Percentiles rank a stretch among this genome's conserved stretches.
phyloP scores from a whole-genome alignment of 176 grass and related monocot species.

The Bothriochloa decipiens region DNA sequence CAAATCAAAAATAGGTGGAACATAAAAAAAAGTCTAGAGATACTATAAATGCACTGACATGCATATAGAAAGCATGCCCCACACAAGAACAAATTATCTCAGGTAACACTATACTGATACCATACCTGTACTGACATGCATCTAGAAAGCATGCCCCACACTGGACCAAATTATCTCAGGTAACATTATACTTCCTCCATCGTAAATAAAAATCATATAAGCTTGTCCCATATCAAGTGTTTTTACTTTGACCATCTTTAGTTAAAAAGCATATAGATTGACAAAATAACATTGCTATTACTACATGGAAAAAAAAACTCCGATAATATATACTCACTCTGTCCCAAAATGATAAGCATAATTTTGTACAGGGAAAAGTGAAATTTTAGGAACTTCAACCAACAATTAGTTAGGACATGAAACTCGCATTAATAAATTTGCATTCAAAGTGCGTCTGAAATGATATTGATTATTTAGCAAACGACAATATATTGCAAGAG shows the following conservation, averaged over 20 bases:
- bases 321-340: background rate
- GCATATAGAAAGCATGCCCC: background rate
- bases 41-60: background rate
- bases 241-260: background rate
- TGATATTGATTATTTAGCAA: background rate
- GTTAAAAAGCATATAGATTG: background rate
- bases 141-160: background rate
- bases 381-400: background rate
- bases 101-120: background rate
- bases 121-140: background rate
- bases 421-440: background rate
- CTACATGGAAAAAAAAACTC: no score
- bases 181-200: background rate
- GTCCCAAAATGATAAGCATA: background rate
- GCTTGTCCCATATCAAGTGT: background rate
- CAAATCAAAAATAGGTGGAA: background rate
- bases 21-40: slow-evolving; percentile 3
- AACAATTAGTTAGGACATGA: background rate
- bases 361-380: background rate
- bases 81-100: slow-evolving; percentile 9
- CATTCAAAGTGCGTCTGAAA: background rate
- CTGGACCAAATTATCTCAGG: slow-evolving; percentile 1
- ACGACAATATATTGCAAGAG: background rate
- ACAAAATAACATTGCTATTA: background rate
- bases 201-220: background rate